Base-by-base conservation (phyloP, 2,329 filamentous ascomycete species). In the Grosmannia serpens region DNA sequence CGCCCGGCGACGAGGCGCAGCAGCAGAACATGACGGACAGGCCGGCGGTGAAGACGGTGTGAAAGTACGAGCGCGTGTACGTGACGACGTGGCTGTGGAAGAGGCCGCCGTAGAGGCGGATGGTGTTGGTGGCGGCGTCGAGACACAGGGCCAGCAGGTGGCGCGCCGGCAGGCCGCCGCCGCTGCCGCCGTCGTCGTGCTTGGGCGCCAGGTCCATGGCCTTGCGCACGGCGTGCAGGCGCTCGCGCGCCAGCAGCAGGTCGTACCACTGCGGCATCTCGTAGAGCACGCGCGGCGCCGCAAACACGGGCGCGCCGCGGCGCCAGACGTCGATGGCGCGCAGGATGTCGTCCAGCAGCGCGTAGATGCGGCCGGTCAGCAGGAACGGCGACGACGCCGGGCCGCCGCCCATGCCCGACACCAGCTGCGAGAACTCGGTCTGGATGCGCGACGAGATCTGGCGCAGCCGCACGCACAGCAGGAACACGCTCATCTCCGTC, bases 21-120 rank as follows among this genome's bases (percentile, higher is more conserved):
- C 54, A 56, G 44, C 54, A 56, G 29, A 56, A 49, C 44, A 56
- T 49, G 54, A 56, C 54, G 26, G 54, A 56, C 13, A 56, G 54
- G 27, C 54, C 54, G 11, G 56, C 55, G 15, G 55, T 57, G 33
- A 77, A 77, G 3, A 77, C 70, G 53, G 73, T 71, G 55, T 78
- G 75, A 29, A 78, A 77, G 60, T 78, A 78, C 52, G 72, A 75
- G n/a, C 75, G 66, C 0, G 75, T 77, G 57, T 71, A 74, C 0
- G 72, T 75, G 41, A 76, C 73, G 15, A 68, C 65, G 2, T 65
- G 66, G 2, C 65, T 65, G 4, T 69, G 63, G 41, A 68, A 72
- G 20, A 77, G 62, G 5, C 62, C 61, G 4, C 69, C 68, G 60
- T 77, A 78, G 0, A 70, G 60, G 2, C 69, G 60, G 5, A 77